Percentiles rank a stretch among this genome's conserved stretches.
phyloP scores from a whole-genome alignment of 208 protist genomes.

The Crithidia sp. region DNA sequence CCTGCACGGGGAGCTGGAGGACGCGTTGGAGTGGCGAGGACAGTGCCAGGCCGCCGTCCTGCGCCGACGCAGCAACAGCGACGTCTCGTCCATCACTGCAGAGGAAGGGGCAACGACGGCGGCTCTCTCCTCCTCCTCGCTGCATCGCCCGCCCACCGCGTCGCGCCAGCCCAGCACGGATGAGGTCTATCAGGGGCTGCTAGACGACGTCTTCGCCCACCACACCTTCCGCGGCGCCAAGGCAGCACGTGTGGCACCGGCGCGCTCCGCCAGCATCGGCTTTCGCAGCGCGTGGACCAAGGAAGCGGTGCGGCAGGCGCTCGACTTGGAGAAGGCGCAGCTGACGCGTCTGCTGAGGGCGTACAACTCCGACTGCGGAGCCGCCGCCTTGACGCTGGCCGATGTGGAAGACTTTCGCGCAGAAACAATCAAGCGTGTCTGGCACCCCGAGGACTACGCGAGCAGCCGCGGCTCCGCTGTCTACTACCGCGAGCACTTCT shows the following conservation, averaged over 20 bases:
- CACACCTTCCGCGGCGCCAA: neutral
- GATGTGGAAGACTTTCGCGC: constrained; percentile 47
- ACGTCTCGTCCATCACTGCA: neutral
- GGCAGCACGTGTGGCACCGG: neutral
- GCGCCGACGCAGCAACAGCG: neutral
- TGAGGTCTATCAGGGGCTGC: constrained; percentile 7
- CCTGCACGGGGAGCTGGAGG: constrained; percentile 60
- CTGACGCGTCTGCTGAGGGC: constrained; percentile 37
- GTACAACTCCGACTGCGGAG: constrained; percentile 54
- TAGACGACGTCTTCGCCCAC: constrained; percentile 12
- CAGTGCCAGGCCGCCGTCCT: constrained; percentile 57
- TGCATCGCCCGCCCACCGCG: too few species aligned
- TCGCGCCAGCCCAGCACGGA: neutral
- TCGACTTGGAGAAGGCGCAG: constrained; percentile 37
- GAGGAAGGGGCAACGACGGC: neutral
- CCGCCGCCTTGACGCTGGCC: constrained; percentile 55
- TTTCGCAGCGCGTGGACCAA: constrained; percentile 57
- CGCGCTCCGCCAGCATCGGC: neutral
- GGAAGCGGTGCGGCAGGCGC: constrained; percentile 55
- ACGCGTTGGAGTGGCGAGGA: constrained; percentile 50
- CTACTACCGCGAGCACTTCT: constrained; percentile 24
- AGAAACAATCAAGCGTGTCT: constrained; percentile 46
- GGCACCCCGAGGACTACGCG: neutral
- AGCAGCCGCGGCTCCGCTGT: neutral
- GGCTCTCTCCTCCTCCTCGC: too few species aligned